These are phyloP conservation scores for Pyrus bretschneideri DNA, from an alignment of 306 rosid species.

Conservation along the genomic window DNA sequence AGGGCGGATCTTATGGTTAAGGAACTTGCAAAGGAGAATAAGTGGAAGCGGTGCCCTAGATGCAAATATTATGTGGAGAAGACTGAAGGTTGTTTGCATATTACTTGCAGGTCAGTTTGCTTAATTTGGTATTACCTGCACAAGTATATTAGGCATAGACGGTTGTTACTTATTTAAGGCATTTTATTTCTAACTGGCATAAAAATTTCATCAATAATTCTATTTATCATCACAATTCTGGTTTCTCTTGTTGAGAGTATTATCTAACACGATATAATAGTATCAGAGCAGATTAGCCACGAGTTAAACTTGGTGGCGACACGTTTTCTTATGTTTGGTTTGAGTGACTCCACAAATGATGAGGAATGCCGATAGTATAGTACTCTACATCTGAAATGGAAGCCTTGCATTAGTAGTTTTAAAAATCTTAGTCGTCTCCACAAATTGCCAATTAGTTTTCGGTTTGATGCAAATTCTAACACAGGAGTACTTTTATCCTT, in stretches of 20 bases:
- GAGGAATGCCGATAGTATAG: not conserved
- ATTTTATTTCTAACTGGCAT: too few relatives aligned
- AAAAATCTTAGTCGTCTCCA: too few relatives aligned
- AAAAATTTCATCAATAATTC: too few relatives aligned
- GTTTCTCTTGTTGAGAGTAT: not conserved
- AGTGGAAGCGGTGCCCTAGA: constrained; percentile 48
- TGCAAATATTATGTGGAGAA: constrained; percentile 42
- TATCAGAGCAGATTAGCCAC: too few relatives aligned
- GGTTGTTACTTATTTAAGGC: too few relatives aligned
- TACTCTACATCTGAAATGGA: too few relatives aligned
- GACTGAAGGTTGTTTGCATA: constrained; percentile 40
- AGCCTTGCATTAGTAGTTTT: too few relatives aligned
- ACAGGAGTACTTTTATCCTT: not conserved
- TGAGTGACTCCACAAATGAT: not conserved
- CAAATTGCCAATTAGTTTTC: too few relatives aligned
- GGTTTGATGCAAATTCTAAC: too few relatives aligned
- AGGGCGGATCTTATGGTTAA: constrained; percentile 39
- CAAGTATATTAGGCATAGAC: too few relatives aligned
- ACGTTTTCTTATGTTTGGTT: not conserved
- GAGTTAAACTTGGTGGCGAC: too few relatives aligned
- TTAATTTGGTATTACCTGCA: not conserved
- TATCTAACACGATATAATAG: too few relatives aligned
- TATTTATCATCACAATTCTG: not conserved
- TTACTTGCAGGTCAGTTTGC: constrained; percentile 47
- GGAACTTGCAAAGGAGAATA: constrained; percentile 27